phyloP scores from a whole-genome alignment of 129 eudicot genomes.

The Lactuca sativa region DNA sequence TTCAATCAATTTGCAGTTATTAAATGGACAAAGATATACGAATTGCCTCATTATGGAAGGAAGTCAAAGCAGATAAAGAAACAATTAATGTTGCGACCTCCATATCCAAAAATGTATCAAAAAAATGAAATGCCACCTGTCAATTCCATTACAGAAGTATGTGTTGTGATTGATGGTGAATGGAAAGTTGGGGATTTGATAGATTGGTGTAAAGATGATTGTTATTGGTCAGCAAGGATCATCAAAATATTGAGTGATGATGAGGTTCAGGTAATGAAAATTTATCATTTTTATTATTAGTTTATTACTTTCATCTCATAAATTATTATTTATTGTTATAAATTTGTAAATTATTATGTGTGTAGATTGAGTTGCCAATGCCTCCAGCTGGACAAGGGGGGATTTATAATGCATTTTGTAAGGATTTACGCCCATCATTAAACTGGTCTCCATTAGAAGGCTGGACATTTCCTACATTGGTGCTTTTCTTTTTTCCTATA shows the following conservation, averaged over 20 bases:
- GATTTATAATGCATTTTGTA: constrained; percentile 37
- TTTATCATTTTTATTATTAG: not conserved
- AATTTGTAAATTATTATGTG: not conserved
- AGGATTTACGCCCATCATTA: constrained; percentile 74
- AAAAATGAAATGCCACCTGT: constrained; percentile 33
- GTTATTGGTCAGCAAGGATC: constrained; percentile 66
- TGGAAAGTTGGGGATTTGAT: constrained; percentile 72
- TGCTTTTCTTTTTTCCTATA: constrained; percentile 16
- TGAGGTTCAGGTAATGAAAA: constrained; percentile 51
- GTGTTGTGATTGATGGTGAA: constrained; percentile 41
- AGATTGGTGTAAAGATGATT: constrained; percentile 43
- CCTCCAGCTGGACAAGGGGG: constrained; percentile 66
- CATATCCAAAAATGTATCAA: constrained; percentile 42
- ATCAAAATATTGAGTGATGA: constrained; percentile 38
- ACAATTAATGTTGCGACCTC: constrained; percentile 62
- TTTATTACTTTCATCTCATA: not conserved
- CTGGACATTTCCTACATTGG: constrained; percentile 62
- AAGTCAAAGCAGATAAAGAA: constrained; percentile 24
- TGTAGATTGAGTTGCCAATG: constrained; percentile 52
- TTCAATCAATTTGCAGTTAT: constrained; percentile 36
- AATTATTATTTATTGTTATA: too few relatives aligned
- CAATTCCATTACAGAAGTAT: constrained; percentile 39
- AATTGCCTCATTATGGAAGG: constrained; percentile 30
- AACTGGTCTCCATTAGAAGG: constrained; percentile 60
- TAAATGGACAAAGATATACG: constrained; percentile 35